Percentiles rank a stretch among this genome's conserved stretches.
These are phyloP conservation scores for Phanerochaete sordida DNA, from an alignment of 768 basidiomycete species.

Conservation along the genomic window DNA sequence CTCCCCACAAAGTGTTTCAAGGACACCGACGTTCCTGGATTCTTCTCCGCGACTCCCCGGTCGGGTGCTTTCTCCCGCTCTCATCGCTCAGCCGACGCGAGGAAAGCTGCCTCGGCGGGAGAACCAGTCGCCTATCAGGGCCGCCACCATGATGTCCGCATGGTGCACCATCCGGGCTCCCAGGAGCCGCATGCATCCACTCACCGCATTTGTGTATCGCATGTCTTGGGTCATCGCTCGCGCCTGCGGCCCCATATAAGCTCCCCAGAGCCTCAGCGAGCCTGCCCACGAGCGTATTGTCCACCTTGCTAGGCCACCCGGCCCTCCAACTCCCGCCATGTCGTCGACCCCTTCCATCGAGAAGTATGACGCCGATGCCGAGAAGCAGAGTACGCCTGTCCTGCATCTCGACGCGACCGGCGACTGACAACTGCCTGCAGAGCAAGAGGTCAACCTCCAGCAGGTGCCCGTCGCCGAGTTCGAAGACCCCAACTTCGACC, in stretches of 20 bases:
- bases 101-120: background rate
- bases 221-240: background rate
- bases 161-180: background rate
- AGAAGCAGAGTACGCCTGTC: background rate
- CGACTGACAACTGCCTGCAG: background rate
- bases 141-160: background rate
- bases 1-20: background rate
- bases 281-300: background rate
- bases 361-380: background rate
- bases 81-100: background rate
- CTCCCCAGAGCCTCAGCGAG: background rate
- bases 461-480: conserved; percentile 11
- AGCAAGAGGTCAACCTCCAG: background rate
- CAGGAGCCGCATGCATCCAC: background rate
- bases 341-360: background rate
- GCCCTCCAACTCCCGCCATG: background rate
- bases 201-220: background rate
- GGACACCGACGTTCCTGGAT: background rate
- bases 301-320: background rate
- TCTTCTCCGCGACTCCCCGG: background rate
- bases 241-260: background rate
- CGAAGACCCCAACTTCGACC: conserved; percentile 33
- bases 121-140: background rate
- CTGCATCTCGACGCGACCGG: background rate
- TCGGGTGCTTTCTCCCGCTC: background rate